Base-by-base conservation (phyloP, 2,329 filamentous ascomycete species). In the Diatrype stigma region DNA sequence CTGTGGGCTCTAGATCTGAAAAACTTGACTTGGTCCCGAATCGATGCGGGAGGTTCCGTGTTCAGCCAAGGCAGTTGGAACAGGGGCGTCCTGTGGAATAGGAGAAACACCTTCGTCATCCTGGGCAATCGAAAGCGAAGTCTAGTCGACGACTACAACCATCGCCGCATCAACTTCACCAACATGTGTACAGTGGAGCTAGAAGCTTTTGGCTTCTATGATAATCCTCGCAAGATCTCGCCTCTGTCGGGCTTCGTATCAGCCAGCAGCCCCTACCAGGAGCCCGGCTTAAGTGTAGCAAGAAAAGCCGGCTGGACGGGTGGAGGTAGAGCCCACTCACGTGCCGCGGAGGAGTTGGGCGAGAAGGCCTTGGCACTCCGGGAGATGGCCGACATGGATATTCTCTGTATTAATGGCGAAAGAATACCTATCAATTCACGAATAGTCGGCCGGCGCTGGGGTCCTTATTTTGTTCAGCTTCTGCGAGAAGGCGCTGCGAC, bases 21-120 rank as follows among this genome's bases (percentile, higher is more conserved):
- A 52, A 94, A 86, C 1, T 73, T 99, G 49, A 94, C 88, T 0
- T 99, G 94, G 94, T 92, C 88, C 50, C 88, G 93, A 8, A 97
- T 99, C 58, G 94, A 99, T 70, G 94, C 92, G 0, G 93, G 92
- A 22, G 92, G 89, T 8, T 92, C 86, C 55, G 92, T 97, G 3
- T 97, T 99, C 68, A 93, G 90, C 63, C 90, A 96, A 67, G 94
- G 94, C 42, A 97, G 93, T 69, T 99, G 94, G 94, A 99, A 99
- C 66, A 81, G 94, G 51, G 94, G 94, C 38, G 83, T 99, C 28
- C 71, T 99, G 7, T 99, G 94, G 94, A 89, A 89, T 63, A 82
- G 93, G 42, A 82, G 94, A 56, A 99, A 96, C 66, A 90, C 90
- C 0, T 99, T 97, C 72, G 91, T 97, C 32, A 93, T 99, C 56